Evolutionary conservation across 352 stramenopile genomes (phyloP), one percentile per base, ranked within the genome.

Genomic region (Globisporangium radiosum): DNA sequence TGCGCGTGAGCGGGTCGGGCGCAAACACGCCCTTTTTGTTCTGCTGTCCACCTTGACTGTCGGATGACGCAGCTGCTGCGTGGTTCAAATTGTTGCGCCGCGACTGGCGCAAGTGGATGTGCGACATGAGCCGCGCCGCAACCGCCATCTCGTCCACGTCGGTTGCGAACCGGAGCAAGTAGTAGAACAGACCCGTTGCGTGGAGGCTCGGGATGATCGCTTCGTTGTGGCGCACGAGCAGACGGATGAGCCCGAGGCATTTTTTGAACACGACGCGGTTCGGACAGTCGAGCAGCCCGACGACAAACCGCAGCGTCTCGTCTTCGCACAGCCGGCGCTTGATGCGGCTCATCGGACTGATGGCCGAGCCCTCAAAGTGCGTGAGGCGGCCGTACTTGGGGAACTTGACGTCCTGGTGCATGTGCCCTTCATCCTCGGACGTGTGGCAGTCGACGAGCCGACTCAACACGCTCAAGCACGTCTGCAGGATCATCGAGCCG

Each of bases 221-320:
- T 57, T 92, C 83, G 51, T 95, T 93, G 69, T 94, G 85, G 13
- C 84, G 78, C 53, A 94, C 83, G 7, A 94, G 76, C 39, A 92
- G 70, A 6, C 81, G 72, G 72, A 94, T 87, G 59, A 94, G 71
- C 1, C 82, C 80, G 7, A 94, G 70, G 17, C 78, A 88, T 37
- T 92, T 91, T 65, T 90, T 90, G 57, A 92, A 94, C 17, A 92
- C 85, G 39, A 89, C 77, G 47, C 85, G 80, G 66, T 93, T 92
- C 14, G 83, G 85, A 47, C 81, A 89, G 62, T 92, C 83, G 36
- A 94, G 55, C 36, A 94, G 64, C 3, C 78, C 81, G 7, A 94
- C 85, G 56, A 94, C 67, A 50, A 94, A 93, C 7, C 84, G 84
- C 25, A 94, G 57, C 7, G 81, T 90, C 56, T 87, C 72, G 53